phyloP scores from a whole-genome alignment of 805 yeast genomes.

The Hanseniaspora occidentalis region DNA sequence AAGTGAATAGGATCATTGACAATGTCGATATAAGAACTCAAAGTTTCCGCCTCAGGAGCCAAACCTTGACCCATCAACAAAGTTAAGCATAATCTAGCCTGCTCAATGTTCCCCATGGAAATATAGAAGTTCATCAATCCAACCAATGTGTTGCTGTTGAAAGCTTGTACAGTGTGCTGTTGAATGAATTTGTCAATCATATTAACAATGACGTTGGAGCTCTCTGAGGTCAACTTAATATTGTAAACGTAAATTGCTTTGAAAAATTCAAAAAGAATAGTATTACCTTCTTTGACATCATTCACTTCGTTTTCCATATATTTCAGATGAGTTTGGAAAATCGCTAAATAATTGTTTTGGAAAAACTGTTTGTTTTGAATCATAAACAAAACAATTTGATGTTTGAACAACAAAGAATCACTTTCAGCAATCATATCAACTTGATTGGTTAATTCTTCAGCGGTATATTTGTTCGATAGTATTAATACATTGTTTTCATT shows the following conservation, averaged over 20 bases:
- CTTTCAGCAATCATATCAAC: not conserved
- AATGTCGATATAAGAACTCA: conserved; percentile 33
- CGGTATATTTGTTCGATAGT: not conserved
- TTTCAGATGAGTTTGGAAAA: not conserved
- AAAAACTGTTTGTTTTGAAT: not conserved
- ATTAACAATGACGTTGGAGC: not conserved
- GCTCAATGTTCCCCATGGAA: not conserved
- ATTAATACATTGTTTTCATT: not conserved
- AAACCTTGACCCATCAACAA: not conserved
- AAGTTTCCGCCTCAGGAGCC: not conserved
- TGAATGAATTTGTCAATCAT: not conserved
- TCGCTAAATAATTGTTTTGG: not conserved
- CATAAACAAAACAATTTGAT: not conserved
- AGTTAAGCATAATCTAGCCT: not conserved
- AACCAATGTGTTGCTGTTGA: not conserved
- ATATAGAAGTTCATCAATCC: not conserved
- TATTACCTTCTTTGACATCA: not conserved
- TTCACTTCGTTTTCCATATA: not conserved
- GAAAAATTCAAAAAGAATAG: not conserved
- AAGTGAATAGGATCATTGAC: conserved; percentile 24
- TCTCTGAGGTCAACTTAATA: not conserved
- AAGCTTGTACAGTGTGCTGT: not conserved
- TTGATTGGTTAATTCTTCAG: not conserved
- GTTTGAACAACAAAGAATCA: not conserved
- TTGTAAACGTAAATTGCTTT: not conserved